Evolutionary conservation across 345 rosid species (phyloP), one percentile per base, ranked within the genome.

Genomic region (Atalantia buxifolia): DNA sequence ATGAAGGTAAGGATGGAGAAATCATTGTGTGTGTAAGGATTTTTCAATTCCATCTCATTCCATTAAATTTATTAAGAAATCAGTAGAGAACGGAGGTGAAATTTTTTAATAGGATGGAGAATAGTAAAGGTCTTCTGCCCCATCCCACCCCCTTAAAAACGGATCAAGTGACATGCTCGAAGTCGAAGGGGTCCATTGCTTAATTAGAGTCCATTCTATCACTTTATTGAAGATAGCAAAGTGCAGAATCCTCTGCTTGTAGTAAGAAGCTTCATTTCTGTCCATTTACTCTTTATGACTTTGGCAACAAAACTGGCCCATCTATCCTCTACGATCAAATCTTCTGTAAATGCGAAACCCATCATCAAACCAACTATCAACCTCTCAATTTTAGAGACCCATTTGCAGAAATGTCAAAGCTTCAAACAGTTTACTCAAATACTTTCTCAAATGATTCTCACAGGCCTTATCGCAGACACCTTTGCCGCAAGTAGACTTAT

Each of bases 401-500:
- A 22, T 14, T 81, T 88, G 85, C 80, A 56, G 0, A 77, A 40
- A 84, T 90, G 90, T 79, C 79, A 10, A 66, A 85, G 28, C 67
- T 56, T 72, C 77, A 87, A 78, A 67, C 88, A 87, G 19, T 87
- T 90, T 85, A 67, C 80, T 69, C 91, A 90, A 83, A 83, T 88
- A 69, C 83, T 88, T 16, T 85, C 91, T 61, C 91, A 88, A 42
- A 84, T 80, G 87, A 76, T 88, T 79, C 72, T 85, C 78, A 85
- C 91, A 12, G 90, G 88, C 35, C 83, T 80, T 79, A 66, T 88
- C 63, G 56, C 50, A 28, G 90, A 90, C 86, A 60, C 84, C 4
- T 88, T 79, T 69, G 90, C 90, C 16, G 88, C 93, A 18, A 84
- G 88, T 66, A 80, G 80, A 27, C 80, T 90, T 18, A 81, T 90